A percentile compares a stretch with the other conserved stretches of the same genome.
phyloP scores from a whole-genome alignment of 345 rosid genomes.

The Excoecaria agallocha region DNA sequence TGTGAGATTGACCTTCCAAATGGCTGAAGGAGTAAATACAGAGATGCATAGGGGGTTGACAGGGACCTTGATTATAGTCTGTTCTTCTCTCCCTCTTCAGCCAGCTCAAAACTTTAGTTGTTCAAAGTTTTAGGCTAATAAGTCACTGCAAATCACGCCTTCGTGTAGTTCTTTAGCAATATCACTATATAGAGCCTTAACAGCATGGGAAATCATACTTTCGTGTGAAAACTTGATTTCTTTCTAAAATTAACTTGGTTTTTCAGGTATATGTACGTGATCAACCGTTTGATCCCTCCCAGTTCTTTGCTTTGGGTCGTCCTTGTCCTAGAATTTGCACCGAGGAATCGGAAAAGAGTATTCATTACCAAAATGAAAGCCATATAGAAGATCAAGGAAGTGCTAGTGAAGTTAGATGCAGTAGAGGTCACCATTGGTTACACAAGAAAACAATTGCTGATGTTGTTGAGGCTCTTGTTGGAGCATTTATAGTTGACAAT shows the following conservation, averaged over 20 bases:
- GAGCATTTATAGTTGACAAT: slow-evolving; percentile 84
- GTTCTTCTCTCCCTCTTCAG: no score
- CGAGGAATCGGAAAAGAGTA: slow-evolving; percentile 35
- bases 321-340: slow-evolving; percentile 65
- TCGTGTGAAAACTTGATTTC: no score
- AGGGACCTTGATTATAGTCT: no score
- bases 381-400: slow-evolving; percentile 26
- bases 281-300: slow-evolving; percentile 71
- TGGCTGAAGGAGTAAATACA: no score
- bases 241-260: background rate
- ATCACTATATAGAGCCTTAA: no score
- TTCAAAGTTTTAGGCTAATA: no score
- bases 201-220: no score
- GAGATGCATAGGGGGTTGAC: no score
- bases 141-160: no score
- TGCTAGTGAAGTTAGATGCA: slow-evolving; percentile 59
- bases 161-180: no score
- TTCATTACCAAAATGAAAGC: slow-evolving; percentile 40
- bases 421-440: slow-evolving; percentile 79
- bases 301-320: slow-evolving; percentile 76
- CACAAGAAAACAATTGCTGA: slow-evolving; percentile 85
- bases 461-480: slow-evolving; percentile 87
- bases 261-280: slow-evolving; percentile 85
- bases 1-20: no score
- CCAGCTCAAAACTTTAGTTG: no score